Evolutionary conservation across 129 eudicot species (phyloP), one percentile per base, ranked within the genome.

Genomic region (Oenanthe sinensis): DNA sequence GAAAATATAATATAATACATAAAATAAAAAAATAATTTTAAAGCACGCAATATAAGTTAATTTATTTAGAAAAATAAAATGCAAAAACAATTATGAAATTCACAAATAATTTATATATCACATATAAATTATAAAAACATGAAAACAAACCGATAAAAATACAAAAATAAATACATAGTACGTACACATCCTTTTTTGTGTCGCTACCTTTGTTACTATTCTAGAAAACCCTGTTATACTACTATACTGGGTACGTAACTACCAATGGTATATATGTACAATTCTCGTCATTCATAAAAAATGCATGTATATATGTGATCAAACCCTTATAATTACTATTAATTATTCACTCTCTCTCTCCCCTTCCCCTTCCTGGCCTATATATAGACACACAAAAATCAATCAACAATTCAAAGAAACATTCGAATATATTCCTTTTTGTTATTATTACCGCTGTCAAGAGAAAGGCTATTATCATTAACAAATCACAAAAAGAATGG

Each of bases 401-500:
- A 63, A 28, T 14, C 12, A 22, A 14, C 14, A n/a, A n/a, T n/a
- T n/a, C n/a, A 50, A 58, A 58, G 4, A 22, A 58, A n/a, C 68
- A 60, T 24, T 60, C 3, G 22, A 67, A 12, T 26, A 13, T 30
- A 12, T 26, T 67, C 65, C 11, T 55, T 55, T 55, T 4, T 19
- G 65, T 17, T 19, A 54, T 17, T 19, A 54, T 54, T 54, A 12
- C 24, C 4, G 62, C 24, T 2, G 62, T 5, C 28, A 48, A 48
- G 52, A 48, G 13, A 13, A 1, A 55, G 52, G 22, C 6, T 48
- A 16, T 4, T 65, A 30, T 2, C 30, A 15, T 30, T 30, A 1
- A 30, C 10, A 4, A 15, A 30, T 7, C 10, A 33, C 10, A 5
- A 14, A 14, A 67, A 30, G 4, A n/a, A 90, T 91, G 93, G 85